Evolutionary conservation across 306 rosid genomes (phyloP), one percentile per base, ranked within the genome.

Genomic region (Amphicarpaea edgeworthii): DNA sequence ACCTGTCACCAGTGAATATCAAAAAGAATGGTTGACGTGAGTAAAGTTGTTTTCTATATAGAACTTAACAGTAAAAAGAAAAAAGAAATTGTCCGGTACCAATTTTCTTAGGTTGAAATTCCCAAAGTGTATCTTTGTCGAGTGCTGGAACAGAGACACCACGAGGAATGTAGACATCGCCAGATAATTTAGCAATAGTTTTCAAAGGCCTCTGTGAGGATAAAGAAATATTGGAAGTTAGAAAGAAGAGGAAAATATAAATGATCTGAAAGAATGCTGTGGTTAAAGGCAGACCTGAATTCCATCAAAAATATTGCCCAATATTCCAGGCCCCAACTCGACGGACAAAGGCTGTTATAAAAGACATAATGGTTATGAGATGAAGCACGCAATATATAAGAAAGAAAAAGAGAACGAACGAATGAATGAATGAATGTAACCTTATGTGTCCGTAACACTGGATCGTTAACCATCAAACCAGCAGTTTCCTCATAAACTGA

Each of bases 401-500:
- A 55, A 72, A 41, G 23, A 34, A 70, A 7, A 41, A 30, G 76
- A 57, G 70, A 70, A 74, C 53, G 54, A n/a, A n/a, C n/a, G n/a
- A n/a, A n/a, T n/a, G n/a, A n/a, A n/a, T n/a, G n/a, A n/a, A n/a
- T n/a, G 40, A 80, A 59, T 70, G 84, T 55, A 68, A 88, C 99
- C 95, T 96, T 89, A 82, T 73, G 99, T n/a, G 99, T 96, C 20
- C 98, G 89, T 49, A 96, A 80, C 62, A 96, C 99, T 1, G 99
- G 99, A 81, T 96, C 99, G 41, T 96, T 96, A 72, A 96, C 99
- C 82, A 53, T 96, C 70, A 96, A 77, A 19, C 99, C 99, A 75
- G 98, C 99, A 0, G 99, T 96, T 86, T 96, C 99, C 97, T 96
- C 99, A 14, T 96, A 96, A 82, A 96, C 99, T 96, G 77, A 72